Base-by-base conservation (phyloP, 441 rosid species). In the Erodium trifolium region DNA sequence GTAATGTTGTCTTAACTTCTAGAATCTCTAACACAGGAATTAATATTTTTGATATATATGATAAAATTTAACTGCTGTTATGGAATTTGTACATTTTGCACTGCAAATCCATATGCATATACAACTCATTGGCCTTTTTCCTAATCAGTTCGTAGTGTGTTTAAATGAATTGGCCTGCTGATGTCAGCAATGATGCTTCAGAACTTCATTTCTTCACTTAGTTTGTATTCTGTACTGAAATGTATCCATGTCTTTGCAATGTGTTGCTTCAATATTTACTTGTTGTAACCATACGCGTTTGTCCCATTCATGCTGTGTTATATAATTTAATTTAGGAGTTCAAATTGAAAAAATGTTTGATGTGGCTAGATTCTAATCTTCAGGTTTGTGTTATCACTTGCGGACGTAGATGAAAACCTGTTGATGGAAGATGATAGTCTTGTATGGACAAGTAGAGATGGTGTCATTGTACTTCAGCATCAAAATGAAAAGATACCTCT, bases 401-500 rank as follows among this genome's bases (percentile, higher is more conserved):
- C 96, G 47, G 99, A 94, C 78, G 96, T 91, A 74, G 99, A 94
- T 67, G 82, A 91, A 53, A 77, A 75, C 70, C 97, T 91, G 73
- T 85, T 87, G 96, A 90, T 94, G 97, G 97, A 94, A 81, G 99
- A 91, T 67, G 97, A 88, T 75, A 88, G 96, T 84, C 92, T 94
- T 68, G 96, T 94, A 72, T 94, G 99, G 99, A 88, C 96, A 10
- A 84, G 91, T 76, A 87, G 78, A 60, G 99, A 91, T 81, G 99
- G 90, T 65, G 92, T 86, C 75, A 91, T 94, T 74, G 96, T 91
- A 65, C 93, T 94, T 77, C 85, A 94, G 86, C 99, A 94, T 82
- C 90, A 86, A 79, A 86, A 78, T 75, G 90, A 88, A 71, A 86
- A 89, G 79, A 88, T 94, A 86, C 97, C 97, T 66, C 74, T 94